Base-by-base conservation (phyloP, 73 alveolate species). In the Breviolum minutum region DNA sequence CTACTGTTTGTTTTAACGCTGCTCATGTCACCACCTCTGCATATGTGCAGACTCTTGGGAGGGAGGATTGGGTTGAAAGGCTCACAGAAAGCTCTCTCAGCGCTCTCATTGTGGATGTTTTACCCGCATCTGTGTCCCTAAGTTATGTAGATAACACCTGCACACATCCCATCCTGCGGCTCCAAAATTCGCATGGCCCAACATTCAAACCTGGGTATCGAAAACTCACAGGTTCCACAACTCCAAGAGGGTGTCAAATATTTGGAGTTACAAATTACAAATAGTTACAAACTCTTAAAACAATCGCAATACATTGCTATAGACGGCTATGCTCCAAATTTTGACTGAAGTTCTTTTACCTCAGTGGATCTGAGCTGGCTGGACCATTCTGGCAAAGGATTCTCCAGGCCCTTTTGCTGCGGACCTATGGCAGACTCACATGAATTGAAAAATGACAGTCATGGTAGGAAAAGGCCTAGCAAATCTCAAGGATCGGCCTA, bases 141-240 rank as follows among this genome's bases (percentile, higher is more conserved):
- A 40, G 54, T 40, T 40, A 40, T 40, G 3, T 40, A 40, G 54
- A 40, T 40, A 2, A 40, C 54, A 40, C 54, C 54, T 40, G 54
- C 54, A 40, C 54, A 40, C 54, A 40, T 40, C 32, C 94, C 14
- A 17, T 83, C 98, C 98, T 92, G 98, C 14, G 98, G 98, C 80
- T 92, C 98, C n/a, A 92, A 66, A 24, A 92, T 92, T 64, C 98
- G 98, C 98, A 92, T 73, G 26, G 98, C 83, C 98, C 98, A 92
- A 61, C 81, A 92, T 11, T 48, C 62, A 80, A 92, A 92, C 98
- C 98, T 92, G 32, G 73, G 9, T 27, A 27, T 22, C 84, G 19
- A 2, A 40, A 9, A 40, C 54, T 40, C 54, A 40, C 54, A 40
- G 54, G 54, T 40, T 40, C 54, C 54, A 3, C 54, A 40, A 40